Evolutionary conservation across 495 filamentous ascomycete species (phyloP), one percentile per base, ranked within the genome.

Genomic region (Cladorrhinum samala): DNA sequence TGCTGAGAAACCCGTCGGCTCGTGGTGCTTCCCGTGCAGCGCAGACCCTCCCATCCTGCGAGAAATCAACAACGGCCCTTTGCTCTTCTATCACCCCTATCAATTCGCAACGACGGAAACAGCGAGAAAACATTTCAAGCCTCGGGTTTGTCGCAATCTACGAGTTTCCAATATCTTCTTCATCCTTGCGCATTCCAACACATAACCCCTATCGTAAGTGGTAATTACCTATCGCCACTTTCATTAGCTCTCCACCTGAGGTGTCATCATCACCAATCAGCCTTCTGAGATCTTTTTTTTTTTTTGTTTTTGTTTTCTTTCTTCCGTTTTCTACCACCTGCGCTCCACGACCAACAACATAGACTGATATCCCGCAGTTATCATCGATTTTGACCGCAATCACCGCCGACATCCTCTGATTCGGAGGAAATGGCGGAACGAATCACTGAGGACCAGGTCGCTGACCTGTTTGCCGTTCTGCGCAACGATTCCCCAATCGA

Each of bases 401-500:
- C 38, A 52, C 39, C 36, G 46, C 25, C 54, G 50, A 46, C 36
- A 57, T 49, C 52, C 61, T 64, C 60, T 49, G 54, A 41, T 37
- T 27, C 20, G 38, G 50, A 59, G 59, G 55, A 60, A 60, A 79
- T 79, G 77, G 72, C 69, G 45, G 78, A 81, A 55, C 73, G 70
- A 69, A 71, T 81, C 56, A 82, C 80, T 54, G 82, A 86, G 49
- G 69, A 81, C 40, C 80, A 85, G 70, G 81, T 83, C 59, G 73
- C 72, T 39, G 81, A 84, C 69, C 78, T 93, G 49, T 66, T 84
- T 55, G 75, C 75, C 27, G 72, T 82, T 44, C 76, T 92, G 52
- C 85, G 83, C 62, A 86, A 83, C 66, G 86, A 88, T 54, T 73
- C 77, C 24, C 75, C 83, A 6, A 72, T 85, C 60, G 89, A 94